Base-by-base conservation (phyloP, 1,284 basidiomycete species). In the Phenoliferia sp. region DNA sequence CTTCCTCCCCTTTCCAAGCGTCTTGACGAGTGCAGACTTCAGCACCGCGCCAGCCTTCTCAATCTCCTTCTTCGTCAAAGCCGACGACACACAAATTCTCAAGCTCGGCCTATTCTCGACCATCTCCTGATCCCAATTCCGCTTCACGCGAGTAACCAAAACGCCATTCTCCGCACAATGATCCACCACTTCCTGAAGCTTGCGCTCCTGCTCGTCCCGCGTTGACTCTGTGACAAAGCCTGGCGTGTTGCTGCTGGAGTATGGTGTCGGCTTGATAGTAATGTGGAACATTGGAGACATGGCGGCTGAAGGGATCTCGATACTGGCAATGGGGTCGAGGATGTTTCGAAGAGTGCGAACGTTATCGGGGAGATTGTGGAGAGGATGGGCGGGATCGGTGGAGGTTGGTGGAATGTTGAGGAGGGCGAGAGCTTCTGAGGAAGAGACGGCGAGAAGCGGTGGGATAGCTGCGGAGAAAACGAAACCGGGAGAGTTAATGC, bases 381-480 rank as follows among this genome's bases (percentile, higher is more conserved):
- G 68, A 1, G 76, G 76, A 44, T 75, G 71, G 1, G 67, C 35
- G 3, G 73, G 72, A 31, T 68, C 66, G 32, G 70, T 69, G 12
- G 72, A 71, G 48, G 70, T 58, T n/a, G 62, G 62, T 29, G 69
- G 69, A 19, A 58, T 67, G 16, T 50, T 67, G 19, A 69, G 67
- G 64, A 71, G 68, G 28, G 70, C 58, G 3, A 87, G 85, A 64
- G 84, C 84, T 56, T 85, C 84, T 0, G 90, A 92, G 1, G 88
- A 90, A 69, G 90, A 88, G 69, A 92, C 92, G 19, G 92, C 89
- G 60, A 98, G 86, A 63, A 96, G 84, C 1, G 93, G 87, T 0
- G 96, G 96, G 80, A 96, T 87, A 1, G 95, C 88, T 12, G 96
- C 96, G 1, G 95, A 97, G 82, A 94, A 99, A 67, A 99, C 93